phyloP scores from a whole-genome alignment of 352 stramenopile genomes.

The Pythium myriotylum region DNA sequence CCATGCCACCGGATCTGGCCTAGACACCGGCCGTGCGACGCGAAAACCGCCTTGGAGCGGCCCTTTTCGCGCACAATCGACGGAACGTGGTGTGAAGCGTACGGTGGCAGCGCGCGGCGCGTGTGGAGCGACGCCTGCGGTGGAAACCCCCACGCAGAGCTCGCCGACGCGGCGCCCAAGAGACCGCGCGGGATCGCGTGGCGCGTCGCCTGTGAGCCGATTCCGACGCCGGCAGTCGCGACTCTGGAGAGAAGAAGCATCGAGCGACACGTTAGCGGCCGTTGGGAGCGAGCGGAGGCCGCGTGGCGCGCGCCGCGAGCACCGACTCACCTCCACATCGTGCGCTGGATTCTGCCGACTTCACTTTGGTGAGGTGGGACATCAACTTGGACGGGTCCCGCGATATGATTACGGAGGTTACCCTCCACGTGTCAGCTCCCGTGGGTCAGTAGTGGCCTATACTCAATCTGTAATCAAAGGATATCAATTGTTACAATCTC shows the following conservation, averaged over 20 bases:
- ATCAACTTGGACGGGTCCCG: slow-evolving; percentile 6
- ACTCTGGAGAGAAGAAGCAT: slow-evolving; percentile 1
- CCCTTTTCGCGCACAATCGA: no score
- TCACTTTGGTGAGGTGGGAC: slow-evolving; percentile 5
- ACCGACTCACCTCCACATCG: slow-evolving; percentile 24
- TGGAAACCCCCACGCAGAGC: neutral
- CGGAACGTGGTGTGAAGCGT: neutral
- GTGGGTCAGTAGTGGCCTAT: no score
- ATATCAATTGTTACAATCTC: no score
- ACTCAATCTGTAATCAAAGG: no score
- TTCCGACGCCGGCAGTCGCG: slow-evolving; percentile 26
- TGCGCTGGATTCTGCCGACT: slow-evolving; percentile 1
- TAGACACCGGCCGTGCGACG: neutral
- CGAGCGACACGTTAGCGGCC: neutral
- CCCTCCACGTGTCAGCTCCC: no score
- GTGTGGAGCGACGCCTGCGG: slow-evolving; percentile 5
- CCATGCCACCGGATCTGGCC: slow-evolving; percentile 13
- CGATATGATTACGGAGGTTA: neutral
- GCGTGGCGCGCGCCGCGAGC: neutral
- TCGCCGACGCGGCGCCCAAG: neutral
- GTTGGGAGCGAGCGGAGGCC: neutral
- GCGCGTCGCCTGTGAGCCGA: slow-evolving; percentile 18
- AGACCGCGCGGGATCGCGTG: neutral
- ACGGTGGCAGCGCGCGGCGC: neutral
- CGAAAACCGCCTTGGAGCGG: neutral